These are phyloP conservation scores for Pythium volutum DNA, from an alignment of 352 stramenopile species.

Conservation along the genomic window DNA sequence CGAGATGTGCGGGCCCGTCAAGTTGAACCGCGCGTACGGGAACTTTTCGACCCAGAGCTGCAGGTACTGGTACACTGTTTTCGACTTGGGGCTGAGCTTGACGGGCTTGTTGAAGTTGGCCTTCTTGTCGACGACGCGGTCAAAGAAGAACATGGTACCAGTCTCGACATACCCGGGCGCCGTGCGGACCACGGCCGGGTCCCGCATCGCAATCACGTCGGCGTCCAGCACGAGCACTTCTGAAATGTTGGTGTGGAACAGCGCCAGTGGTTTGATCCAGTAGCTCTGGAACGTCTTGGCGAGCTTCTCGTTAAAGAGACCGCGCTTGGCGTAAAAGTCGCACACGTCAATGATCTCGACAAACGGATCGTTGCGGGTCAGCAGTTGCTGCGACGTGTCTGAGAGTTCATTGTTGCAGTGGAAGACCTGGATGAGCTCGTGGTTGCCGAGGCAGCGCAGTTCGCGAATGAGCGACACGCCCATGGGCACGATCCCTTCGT, in stretches of 20 bases:
- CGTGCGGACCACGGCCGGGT: conserved; percentile 40
- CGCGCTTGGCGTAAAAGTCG: conserved; percentile 27
- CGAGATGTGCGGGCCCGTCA: conserved; percentile 23
- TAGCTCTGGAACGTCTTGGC: conserved; percentile 48
- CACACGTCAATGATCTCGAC: conserved; percentile 56
- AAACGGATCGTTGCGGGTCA: conserved; percentile 20
- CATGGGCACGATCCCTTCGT: conserved; percentile 28
- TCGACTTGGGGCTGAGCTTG: conserved; percentile 21
- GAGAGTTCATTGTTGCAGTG: conserved; percentile 25
- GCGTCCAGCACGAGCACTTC: conserved; percentile 51
- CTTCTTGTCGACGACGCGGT: conserved; percentile 50
- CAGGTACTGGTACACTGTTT: conserved; percentile 36
- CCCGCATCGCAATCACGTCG: conserved; percentile 44
- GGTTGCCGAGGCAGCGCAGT: conserved; percentile 26
- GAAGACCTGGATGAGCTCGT: conserved; percentile 28
- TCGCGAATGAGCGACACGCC: conserved; percentile 35
- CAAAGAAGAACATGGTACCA: conserved; percentile 66
- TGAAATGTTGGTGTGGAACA: conserved; percentile 46
- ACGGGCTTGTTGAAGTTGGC: conserved; percentile 53
- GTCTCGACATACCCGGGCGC: conserved; percentile 39
- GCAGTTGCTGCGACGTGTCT: conserved; percentile 11
- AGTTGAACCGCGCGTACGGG: conserved; percentile 48
- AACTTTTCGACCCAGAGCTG: conserved; percentile 49
- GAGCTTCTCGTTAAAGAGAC: conserved; percentile 28
- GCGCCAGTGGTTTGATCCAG: conserved; percentile 61